phyloP scores from a whole-genome alignment of 2,329 filamentous ascomycete genomes.

The Berkeleyomyces basicola region DNA sequence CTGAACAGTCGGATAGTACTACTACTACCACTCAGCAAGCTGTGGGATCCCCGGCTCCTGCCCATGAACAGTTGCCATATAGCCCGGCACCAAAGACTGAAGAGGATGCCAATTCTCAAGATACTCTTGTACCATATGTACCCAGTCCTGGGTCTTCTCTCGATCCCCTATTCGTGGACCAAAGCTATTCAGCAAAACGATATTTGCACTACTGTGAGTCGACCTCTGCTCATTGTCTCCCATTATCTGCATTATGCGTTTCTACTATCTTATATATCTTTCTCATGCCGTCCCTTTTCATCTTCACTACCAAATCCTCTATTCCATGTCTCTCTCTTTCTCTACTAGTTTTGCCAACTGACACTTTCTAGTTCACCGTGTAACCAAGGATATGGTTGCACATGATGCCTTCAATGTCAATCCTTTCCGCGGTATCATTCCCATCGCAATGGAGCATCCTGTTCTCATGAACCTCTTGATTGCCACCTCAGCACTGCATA shows the following conservation, averaged over 20 bases:
- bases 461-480: slow-evolving; percentile 32
- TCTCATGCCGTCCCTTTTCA: not conserved
- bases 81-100: not conserved
- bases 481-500: slow-evolving; percentile 33
- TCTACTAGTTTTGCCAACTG: slow-evolving; percentile 15
- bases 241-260: too few species aligned
- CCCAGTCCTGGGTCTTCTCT: slow-evolving; percentile 1
- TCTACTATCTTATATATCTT: not conserved
- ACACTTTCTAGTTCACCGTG: slow-evolving; percentile 30
- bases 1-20: not conserved
- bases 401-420: slow-evolving; percentile 30
- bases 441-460: slow-evolving; percentile 28
- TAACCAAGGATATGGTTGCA: slow-evolving; percentile 38
- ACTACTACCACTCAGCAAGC: not conserved
- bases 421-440: slow-evolving; percentile 32
- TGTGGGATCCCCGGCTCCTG: not conserved
- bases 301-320: not conserved
- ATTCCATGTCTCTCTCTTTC: not conserved
- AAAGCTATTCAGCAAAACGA: slow-evolving; percentile 28
- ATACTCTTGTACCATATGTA: not conserved
- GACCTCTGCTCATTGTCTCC: not conserved
- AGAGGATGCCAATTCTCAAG: not conserved
- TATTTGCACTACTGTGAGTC: slow-evolving; percentile 36
- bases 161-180: slow-evolving; percentile 39
- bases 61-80: not conserved